These are phyloP conservation scores for Nannochloris sp. DNA, from an alignment of 139 green algal genomes.

Conservation along the genomic window DNA sequence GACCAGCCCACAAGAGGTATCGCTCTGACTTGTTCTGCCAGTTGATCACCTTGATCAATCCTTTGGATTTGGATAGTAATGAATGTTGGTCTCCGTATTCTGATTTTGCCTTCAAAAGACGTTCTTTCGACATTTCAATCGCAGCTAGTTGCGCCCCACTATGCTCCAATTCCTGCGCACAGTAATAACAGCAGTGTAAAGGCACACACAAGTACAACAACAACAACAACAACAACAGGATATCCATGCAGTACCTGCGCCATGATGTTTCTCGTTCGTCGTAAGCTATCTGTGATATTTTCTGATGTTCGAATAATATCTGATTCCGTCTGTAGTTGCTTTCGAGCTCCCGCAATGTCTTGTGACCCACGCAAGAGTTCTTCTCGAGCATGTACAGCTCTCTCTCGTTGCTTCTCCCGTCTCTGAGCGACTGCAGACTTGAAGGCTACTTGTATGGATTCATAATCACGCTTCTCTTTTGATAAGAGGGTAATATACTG, in stretches of 20 bases:
- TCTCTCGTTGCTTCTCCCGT: neutral
- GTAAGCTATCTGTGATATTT: slow-evolving; percentile 54
- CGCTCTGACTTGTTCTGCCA: slow-evolving; percentile 31
- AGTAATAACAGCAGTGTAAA: neutral
- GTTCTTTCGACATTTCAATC: slow-evolving; percentile 40
- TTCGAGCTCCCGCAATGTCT: slow-evolving; percentile 14
- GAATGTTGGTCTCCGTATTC: slow-evolving; percentile 46
- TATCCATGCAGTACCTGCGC: neutral
- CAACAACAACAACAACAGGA: too few species aligned
- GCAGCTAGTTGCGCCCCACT: slow-evolving; percentile 53
- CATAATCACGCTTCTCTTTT: slow-evolving; percentile 17
- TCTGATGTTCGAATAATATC: slow-evolving; percentile 33
- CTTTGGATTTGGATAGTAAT: slow-evolving; percentile 10
- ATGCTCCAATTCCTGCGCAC: slow-evolving; percentile 54
- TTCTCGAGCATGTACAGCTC: slow-evolving; percentile 5
- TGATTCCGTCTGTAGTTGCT: slow-evolving; percentile 29
- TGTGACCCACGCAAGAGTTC: slow-evolving; percentile 23
- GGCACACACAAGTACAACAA: too few species aligned
- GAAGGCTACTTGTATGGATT: slow-evolving; percentile 13
- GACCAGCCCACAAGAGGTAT: slow-evolving; percentile 46
- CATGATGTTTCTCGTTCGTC: slow-evolving; percentile 49
- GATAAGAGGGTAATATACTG: slow-evolving; percentile 26
- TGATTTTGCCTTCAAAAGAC: slow-evolving; percentile 36
- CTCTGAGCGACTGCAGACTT: slow-evolving; percentile 9
- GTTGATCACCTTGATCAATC: slow-evolving; percentile 38